Evolutionary conservation across 352 stramenopile species (phyloP), one percentile per base, ranked within the genome.

Genomic region (Globisporangium sylvaticum): DNA sequence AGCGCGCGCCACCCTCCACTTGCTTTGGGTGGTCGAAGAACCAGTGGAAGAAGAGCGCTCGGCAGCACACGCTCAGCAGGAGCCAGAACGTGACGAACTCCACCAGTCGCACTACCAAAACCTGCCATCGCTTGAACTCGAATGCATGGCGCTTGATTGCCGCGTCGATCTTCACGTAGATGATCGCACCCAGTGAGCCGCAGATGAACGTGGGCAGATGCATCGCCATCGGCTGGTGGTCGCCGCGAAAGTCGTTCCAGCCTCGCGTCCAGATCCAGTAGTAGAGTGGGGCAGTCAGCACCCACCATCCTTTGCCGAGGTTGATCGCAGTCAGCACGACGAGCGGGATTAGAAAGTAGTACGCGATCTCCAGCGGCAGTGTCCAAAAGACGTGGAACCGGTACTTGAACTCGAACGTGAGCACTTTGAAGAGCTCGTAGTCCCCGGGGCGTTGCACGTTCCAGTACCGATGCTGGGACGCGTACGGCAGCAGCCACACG

Each of bases 311-410:
- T 12, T 37, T 37, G 32, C 32, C 32, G 32, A 37, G 32, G 9
- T 37, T 37, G 3, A 53, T 20, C 37, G 27, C 57, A 9, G 12
- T 15, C 10, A 80, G 52, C n/a, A 75, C 68, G 37, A 80, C 72
- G 46, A 77, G 39, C 1, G 71, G 73, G 50, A 80, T 77, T n/a
- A 73, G 52, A 4, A 77, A 79, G 62, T 83, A 83, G 68, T 83
- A 83, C 0, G 32, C 58, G 54, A 83, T 83, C 66, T 83, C 76
- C 18, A 88, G 63, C 0, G 77, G 77, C 22, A 88, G 70, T 14
- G 80, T 78, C 79, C 80, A 88, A 27, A 88, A 77, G 0, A 88
- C 71, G 53, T 82, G 70, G 31, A 75, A 81, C 4, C 74, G 78
- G 29, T 71, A 73, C 18, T 31, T 31, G 29, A 59, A 59, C 6